These are phyloP conservation scores for Pseudogymnoascus sp. DNA, from an alignment of 2,329 filamentous ascomycete genomes.

Conservation along the genomic window DNA sequence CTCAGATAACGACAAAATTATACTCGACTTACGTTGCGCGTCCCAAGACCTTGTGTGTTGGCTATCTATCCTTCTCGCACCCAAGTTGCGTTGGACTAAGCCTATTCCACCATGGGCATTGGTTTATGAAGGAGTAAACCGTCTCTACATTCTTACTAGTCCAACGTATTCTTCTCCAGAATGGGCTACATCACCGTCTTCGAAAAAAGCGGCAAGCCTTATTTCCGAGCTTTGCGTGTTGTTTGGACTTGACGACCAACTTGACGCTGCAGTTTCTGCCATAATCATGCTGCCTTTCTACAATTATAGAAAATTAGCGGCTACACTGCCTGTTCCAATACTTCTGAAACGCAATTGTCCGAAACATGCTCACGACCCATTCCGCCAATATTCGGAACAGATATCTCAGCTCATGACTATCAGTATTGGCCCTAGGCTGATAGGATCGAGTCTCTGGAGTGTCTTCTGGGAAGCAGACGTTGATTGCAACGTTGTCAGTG, in stretches of 20 bases:
- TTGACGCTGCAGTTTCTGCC: neutral
- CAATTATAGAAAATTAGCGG: neutral
- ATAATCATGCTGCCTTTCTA: neutral
- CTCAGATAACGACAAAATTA: neutral
- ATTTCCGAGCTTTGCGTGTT: neutral
- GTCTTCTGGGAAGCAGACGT: neutral
- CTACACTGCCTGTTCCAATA: neutral
- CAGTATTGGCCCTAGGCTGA: neutral
- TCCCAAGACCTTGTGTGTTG: neutral
- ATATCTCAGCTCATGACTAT: neutral
- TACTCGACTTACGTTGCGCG: neutral
- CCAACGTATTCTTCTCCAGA: neutral
- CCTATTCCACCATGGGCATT: neutral
- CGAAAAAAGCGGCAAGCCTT: neutral
- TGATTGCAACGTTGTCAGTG: no score
- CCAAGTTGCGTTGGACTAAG: neutral
- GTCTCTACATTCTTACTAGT: neutral
- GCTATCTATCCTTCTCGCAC: neutral
- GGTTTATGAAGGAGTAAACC: neutral
- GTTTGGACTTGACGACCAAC: neutral
- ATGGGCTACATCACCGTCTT: neutral
- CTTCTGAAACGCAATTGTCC: neutral
- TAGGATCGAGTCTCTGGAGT: neutral
- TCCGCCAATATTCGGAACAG: neutral
- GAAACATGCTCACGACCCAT: neutral